phyloP scores from a whole-genome alignment of 306 rosid species.

The Rosa rugosa region DNA sequence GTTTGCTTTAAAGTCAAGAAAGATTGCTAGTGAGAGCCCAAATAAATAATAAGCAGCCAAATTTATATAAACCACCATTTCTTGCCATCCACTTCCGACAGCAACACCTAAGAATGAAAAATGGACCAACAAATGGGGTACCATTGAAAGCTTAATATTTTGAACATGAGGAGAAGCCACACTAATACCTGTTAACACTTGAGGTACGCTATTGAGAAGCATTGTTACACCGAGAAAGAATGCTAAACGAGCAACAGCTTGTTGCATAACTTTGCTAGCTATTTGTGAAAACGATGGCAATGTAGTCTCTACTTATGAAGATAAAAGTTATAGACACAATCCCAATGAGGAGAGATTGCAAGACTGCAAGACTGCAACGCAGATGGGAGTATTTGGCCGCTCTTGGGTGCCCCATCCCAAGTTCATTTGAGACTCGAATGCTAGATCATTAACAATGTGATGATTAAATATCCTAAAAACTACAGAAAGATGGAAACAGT shows the following conservation, averaged over 20 bases:
- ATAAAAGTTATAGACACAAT: constrained; percentile 17
- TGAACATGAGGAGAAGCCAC: neutral
- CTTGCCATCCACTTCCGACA: constrained; percentile 60
- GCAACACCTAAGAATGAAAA: constrained; percentile 37
- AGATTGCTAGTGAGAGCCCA: constrained; percentile 50
- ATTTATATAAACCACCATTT: constrained; percentile 53
- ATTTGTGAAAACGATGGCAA: constrained; percentile 16
- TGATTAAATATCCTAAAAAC: neutral
- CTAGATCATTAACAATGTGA: constrained; percentile 7
- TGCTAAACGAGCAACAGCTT: constrained; percentile 11
- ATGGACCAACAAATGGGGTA: neutral
- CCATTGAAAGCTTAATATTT: neutral
- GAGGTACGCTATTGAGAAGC: constrained; percentile 20
- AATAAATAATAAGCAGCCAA: constrained; percentile 50
- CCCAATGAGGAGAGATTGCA: constrained; percentile 36
- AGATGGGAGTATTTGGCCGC: constrained; percentile 42
- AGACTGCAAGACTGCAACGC: constrained; percentile 24
- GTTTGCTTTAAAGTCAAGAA: constrained; percentile 28
- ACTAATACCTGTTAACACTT: constrained; percentile 34
- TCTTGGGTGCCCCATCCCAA: constrained; percentile 49
- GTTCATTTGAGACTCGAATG: constrained; percentile 45
- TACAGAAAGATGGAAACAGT: neutral
- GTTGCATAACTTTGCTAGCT: constrained; percentile 6
- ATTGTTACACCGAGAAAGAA: constrained; percentile 14
- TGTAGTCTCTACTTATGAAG: constrained; percentile 12